Percentiles rank a stretch among this genome's conserved stretches.
Evolutionary conservation across 164 flowering plant genomes (phyloP).

Genomic region (Annona cherimola): DNA sequence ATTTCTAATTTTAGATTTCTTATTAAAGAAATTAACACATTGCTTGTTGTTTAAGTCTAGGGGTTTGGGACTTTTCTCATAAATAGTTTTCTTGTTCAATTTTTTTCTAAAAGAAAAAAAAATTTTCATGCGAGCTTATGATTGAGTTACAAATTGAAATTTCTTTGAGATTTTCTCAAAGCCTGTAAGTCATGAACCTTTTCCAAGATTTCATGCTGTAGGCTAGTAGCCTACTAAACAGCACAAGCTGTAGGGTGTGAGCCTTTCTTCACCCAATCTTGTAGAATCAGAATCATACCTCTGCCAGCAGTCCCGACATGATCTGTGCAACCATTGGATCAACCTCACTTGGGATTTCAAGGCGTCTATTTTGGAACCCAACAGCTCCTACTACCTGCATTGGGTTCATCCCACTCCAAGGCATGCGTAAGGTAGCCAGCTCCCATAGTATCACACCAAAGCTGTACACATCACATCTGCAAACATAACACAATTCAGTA

Average conservation of each 20-base stretch:
- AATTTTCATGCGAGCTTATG: background rate
- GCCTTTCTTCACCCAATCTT: background rate
- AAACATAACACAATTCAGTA: constrained; percentile 6
- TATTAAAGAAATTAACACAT: too few species aligned
- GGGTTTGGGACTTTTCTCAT: too few species aligned
- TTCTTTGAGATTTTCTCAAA: background rate
- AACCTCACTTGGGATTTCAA: constrained; percentile 72
- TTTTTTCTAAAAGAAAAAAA: background rate
- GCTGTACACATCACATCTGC: constrained; percentile 92
- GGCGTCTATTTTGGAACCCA: constrained; percentile 88
- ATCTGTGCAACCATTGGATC: constrained; percentile 74
- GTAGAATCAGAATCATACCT: constrained; percentile 35
- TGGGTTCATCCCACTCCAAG: constrained; percentile 94
- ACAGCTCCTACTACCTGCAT: constrained; percentile 99
- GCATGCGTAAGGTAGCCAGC: constrained; percentile 63
- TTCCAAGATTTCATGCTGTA: background rate
- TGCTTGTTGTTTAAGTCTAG: too few species aligned
- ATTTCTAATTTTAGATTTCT: too few species aligned
- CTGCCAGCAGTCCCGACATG: constrained; percentile 86
- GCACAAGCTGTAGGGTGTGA: background rate
- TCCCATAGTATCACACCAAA: constrained; percentile 98
- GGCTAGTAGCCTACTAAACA: too few species aligned
- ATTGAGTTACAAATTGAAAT: too few species aligned
- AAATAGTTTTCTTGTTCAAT: too few species aligned
- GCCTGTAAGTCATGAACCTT: too few species aligned